Conservation (phyloP, 345 rosid genomes). For the Hevea brasiliensis region DNA sequence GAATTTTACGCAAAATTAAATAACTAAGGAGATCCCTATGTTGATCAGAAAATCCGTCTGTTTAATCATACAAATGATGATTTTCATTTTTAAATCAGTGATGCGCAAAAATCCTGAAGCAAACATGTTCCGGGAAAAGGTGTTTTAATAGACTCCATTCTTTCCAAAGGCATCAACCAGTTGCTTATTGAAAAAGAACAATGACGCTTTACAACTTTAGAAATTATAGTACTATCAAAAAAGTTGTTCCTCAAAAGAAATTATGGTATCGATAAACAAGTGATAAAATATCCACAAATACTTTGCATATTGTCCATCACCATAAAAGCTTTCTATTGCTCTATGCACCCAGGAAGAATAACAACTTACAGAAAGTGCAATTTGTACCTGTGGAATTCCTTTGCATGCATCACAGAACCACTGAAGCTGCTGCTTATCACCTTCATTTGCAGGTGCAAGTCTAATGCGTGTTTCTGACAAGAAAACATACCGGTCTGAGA, state of each 20-base stretch:
- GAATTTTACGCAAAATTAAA: not conserved
- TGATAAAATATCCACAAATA: not conserved
- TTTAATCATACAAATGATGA: not conserved
- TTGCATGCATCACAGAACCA: conserved; percentile 94
- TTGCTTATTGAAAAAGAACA: not conserved
- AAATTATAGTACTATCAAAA: not conserved
- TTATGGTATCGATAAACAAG: not conserved
- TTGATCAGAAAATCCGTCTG: not conserved
- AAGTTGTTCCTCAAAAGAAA: not conserved
- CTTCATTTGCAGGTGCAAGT: conserved; percentile 74
- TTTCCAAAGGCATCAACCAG: not conserved
- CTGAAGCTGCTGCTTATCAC: conserved; percentile 72
- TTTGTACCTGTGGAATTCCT: conserved; percentile 85
- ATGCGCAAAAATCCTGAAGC: not conserved
- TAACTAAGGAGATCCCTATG: not conserved
- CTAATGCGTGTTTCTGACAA: conserved; percentile 67
- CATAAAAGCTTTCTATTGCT: not conserved
- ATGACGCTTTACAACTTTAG: not conserved
- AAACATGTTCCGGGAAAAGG: not conserved
- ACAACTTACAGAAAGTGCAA: conserved; percentile 5
- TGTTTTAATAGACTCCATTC: not conserved
- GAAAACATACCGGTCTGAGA: conserved; percentile 17
- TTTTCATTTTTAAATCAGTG: too few species aligned
- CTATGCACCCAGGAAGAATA: not conserved
- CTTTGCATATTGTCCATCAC: not conserved